phyloP scores from a whole-genome alignment of 1,284 basidiomycete species.

The Ustilago loliicola region DNA sequence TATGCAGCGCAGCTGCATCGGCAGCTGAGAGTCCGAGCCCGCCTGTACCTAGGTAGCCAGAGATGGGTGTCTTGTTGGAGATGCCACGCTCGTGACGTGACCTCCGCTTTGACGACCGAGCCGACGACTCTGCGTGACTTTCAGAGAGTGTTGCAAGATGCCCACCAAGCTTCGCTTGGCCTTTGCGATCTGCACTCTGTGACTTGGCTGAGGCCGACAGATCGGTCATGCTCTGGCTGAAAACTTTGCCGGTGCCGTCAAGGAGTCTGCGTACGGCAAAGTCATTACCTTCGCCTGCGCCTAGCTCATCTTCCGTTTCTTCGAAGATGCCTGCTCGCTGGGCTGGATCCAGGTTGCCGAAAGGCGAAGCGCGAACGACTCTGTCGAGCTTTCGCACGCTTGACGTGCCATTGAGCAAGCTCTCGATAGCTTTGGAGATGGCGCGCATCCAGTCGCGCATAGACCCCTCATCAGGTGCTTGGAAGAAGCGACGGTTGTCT shows the following conservation, averaged over 20 bases:
- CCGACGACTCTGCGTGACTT: conserved; percentile 24
- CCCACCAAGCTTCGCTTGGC: conserved; percentile 8
- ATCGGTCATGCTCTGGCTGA: conserved; percentile 64
- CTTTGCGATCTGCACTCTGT: conserved; percentile 23
- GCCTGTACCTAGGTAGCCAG: conserved; percentile 52
- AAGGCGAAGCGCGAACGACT: conserved; percentile 40
- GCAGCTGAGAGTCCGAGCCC: conserved; percentile 25
- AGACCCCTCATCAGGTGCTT: conserved; percentile 72
- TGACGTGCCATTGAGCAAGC: conserved; percentile 72
- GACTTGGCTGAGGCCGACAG: conserved; percentile 33
- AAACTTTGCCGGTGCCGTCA: conserved; percentile 21
- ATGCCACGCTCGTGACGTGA: conserved; percentile 56
- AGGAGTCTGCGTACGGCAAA: conserved; percentile 43
- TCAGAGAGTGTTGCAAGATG: conserved; percentile 51
- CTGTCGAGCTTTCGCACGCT: conserved; percentile 63
- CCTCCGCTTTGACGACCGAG: conserved; percentile 21
- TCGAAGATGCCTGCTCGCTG: conserved; percentile 19
- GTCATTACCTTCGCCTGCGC: conserved; percentile 32
- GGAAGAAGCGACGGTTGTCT: conserved; percentile 73
- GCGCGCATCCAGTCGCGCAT: conserved; percentile 74
- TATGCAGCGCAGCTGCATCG: conserved; percentile 22
- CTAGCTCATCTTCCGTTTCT: conserved; percentile 26
- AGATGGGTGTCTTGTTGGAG: conserved; percentile 67
- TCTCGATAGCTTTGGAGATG: conserved; percentile 74
- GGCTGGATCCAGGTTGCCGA: conserved; percentile 23